Evolutionary conservation across 106 monocot species (phyloP).

Genomic region (Allium sativum): DNA sequence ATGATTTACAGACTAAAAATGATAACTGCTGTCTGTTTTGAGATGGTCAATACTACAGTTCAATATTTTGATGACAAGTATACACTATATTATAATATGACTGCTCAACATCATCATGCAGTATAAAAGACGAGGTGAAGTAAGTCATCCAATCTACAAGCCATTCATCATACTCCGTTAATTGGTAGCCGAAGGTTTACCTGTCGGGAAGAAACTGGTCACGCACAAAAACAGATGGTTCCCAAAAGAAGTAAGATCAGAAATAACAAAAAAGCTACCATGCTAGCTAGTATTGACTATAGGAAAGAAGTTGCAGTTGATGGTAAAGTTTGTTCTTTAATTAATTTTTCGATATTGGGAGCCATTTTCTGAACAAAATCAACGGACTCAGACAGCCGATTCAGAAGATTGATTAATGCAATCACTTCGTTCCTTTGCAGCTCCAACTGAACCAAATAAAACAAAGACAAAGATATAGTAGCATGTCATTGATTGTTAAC

Average conservation of each 20-base stretch:
- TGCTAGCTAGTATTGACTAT: neutral
- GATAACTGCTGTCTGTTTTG: too few species aligned
- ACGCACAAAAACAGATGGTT: neutral
- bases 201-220: neutral
- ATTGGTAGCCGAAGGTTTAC: neutral
- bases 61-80: too few species aligned
- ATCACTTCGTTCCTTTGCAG: constrained; percentile 95
- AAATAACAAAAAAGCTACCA: neutral
- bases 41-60: too few species aligned
- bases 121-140: too few species aligned
- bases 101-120: too few species aligned
- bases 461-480: neutral
- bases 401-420: constrained; percentile 79
- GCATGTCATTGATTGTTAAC: neutral
- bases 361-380: constrained; percentile 63
- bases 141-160: too few species aligned
- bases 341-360: constrained; percentile 36
- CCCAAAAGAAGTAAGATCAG: neutral
- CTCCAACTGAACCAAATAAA: constrained; percentile 42
- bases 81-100: too few species aligned
- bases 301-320: constrained; percentile 6
- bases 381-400: constrained; percentile 83
- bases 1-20: too few species aligned
- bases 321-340: constrained; percentile 18
- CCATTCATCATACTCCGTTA: too few species aligned